Evolutionary conservation across 2,329 filamentous ascomycete species (phyloP).

Genomic region (Sclerotinia sclerotiorum): DNA sequence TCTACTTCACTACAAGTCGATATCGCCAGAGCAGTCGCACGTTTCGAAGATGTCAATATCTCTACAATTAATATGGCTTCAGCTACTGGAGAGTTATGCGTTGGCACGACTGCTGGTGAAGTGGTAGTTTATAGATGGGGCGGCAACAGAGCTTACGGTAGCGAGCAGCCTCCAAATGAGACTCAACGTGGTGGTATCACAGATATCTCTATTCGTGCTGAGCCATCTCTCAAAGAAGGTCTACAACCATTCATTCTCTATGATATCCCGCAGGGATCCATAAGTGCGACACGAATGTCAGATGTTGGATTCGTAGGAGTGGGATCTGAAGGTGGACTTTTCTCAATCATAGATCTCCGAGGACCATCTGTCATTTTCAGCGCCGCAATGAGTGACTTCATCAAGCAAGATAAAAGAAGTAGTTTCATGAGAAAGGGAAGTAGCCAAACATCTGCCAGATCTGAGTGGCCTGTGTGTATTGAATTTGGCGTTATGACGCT

Average conservation of each 20-base stretch:
- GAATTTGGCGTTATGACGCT: constrained; percentile 93
- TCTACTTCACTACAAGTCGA: constrained; percentile 79
- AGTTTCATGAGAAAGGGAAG: constrained; percentile 65
- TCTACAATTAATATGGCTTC: constrained; percentile 77
- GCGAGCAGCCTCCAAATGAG: constrained; percentile 54
- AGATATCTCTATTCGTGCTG: constrained; percentile 70
- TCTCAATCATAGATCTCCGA: constrained; percentile 83
- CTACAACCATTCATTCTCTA: constrained; percentile 78
- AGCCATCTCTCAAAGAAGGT: constrained; percentile 73
- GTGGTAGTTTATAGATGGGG: constrained; percentile 85
- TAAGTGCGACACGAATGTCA: constrained; percentile 79
- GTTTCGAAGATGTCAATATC: constrained; percentile 75
- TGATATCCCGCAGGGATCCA: constrained; percentile 77
- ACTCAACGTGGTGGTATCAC: constrained; percentile 69
- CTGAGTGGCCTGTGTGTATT: constrained; percentile 76
- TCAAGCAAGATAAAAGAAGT: constrained; percentile 71
- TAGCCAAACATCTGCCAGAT: constrained; percentile 48
- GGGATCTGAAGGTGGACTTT: constrained; percentile 77
- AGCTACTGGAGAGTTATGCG: constrained; percentile 80
- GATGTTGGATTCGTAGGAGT: constrained; percentile 89
- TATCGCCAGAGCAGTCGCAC: constrained; percentile 75
- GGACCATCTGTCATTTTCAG: constrained; percentile 83
- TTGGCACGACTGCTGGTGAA: constrained; percentile 81
- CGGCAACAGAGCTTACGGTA: constrained; percentile 70
- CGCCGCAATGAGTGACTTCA: constrained; percentile 68